Base-by-base conservation (phyloP, 2,329 filamentous ascomycete species). In the Didymellaceae sp. region DNA sequence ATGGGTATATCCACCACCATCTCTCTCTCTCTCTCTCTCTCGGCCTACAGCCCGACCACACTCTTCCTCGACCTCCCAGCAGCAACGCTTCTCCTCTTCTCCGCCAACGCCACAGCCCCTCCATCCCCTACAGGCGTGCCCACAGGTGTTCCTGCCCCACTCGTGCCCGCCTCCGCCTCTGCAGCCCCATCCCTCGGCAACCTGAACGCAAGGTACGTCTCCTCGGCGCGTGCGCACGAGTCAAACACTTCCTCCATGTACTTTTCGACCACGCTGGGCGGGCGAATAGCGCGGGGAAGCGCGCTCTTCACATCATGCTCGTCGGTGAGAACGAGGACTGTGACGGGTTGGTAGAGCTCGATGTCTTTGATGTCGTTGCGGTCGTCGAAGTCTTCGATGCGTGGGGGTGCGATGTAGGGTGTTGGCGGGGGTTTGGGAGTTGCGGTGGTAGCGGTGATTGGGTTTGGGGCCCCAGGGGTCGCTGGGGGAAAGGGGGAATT, bases 261-360 rank as follows among this genome's bases (percentile, higher is more conserved):
- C 52, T 64, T 70, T 14, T 70, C 65, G 6, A 74, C 72, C 11
- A 70, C 61, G 17, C 73, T 70, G 14, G 62, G 65, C 21, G 70
- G 69, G 6, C 81, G 82, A 16, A 86, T 80, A 45, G 83, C 81
- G 16, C 80, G 78, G 22, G 77, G 75, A 8, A 87, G 72, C 3
- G 81, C 79, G 46, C 83, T 80, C 11, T 85, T 74, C 11, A 81
- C 74, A 28, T 78, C 76, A 14, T 80, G 75, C 43, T 81, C 77
- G 20, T 75, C 71, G 39, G 80, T 79, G 28, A 79, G 76, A 32
- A 87, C 76, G 31, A 82, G 79, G 53, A 86, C 80, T 1, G 84
- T 87, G 81, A 92, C 81, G 2, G 89, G 89, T 59, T 92, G 87
- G 66, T 91, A 93, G 72, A 72, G 65, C 8, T 67, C 66, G n/a